phyloP scores from a whole-genome alignment of 2,329 filamentous ascomycete genomes.

The Penicillium olsonii region DNA sequence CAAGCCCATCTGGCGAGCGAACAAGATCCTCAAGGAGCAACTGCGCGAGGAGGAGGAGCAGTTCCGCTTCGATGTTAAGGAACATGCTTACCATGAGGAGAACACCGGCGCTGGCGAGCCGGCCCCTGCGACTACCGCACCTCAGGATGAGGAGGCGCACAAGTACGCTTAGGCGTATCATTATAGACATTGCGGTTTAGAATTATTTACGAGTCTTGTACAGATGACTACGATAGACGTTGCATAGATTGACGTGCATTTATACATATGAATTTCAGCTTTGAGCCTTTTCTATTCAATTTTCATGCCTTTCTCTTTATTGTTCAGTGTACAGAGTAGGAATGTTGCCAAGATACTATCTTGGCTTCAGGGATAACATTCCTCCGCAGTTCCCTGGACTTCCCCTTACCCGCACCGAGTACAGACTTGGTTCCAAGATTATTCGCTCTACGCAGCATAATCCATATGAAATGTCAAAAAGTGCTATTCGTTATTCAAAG shows the following conservation, averaged over 20 bases:
- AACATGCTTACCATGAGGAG: slow-evolving; percentile 22
- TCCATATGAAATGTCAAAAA: too few relatives aligned
- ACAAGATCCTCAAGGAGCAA: slow-evolving; percentile 35
- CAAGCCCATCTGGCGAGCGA: slow-evolving; percentile 39
- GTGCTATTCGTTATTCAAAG: too few relatives aligned
- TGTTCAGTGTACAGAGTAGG: too few relatives aligned
- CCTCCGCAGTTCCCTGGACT: not conserved
- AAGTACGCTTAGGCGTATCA: not conserved
- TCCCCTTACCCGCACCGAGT: too few relatives aligned
- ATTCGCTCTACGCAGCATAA: too few relatives aligned
- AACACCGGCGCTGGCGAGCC: slow-evolving; percentile 2
- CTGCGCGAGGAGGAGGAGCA: slow-evolving; percentile 38
- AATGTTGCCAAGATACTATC: too few relatives aligned
- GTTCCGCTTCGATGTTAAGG: slow-evolving; percentile 35
- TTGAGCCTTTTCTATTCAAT: not conserved
- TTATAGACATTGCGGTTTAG: not conserved
- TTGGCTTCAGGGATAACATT: not conserved
- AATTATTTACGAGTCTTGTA: not conserved
- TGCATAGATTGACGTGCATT: not conserved
- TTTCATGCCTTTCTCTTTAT: too few relatives aligned
- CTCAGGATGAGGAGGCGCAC: not conserved
- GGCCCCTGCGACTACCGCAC: not conserved
- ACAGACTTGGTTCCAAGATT: not conserved
- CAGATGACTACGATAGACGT: slow-evolving; percentile 1
- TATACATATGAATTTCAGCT: not conserved